phyloP scores from a whole-genome alignment of 306 rosid species.

The Purshia tridentata region DNA sequence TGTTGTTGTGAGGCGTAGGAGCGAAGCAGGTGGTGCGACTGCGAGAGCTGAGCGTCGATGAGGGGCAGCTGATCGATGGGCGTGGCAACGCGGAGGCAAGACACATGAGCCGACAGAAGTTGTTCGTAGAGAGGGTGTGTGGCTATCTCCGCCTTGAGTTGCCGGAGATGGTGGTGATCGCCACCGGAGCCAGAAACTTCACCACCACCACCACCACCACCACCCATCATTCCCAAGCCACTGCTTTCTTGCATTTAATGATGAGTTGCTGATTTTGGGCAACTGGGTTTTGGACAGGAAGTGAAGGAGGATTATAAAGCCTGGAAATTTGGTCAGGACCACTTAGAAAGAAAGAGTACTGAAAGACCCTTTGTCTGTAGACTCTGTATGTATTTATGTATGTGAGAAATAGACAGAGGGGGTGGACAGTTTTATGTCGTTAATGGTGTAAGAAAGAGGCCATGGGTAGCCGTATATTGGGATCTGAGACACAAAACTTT shows the following conservation, averaged over 20 bases:
- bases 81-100: conserved; percentile 91
- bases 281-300: conserved; percentile 3
- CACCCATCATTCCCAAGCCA: conserved; percentile 70
- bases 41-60: conserved; percentile 90
- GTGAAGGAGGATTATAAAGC: background rate
- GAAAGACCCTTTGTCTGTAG: no score
- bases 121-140: conserved; percentile 85
- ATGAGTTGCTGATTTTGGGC: background rate
- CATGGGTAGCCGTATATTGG: conserved; percentile 42
- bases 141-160: conserved; percentile 82
- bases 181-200: conserved; percentile 27
- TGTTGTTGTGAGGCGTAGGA: conserved; percentile 67
- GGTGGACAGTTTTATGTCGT: conserved; percentile 28
- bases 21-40: conserved; percentile 74
- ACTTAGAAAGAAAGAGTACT: background rate
- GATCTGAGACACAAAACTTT: conserved; percentile 77
- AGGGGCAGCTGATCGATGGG: conserved; percentile 92
- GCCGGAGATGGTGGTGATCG: conserved; percentile 33
- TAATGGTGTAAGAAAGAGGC: conserved; percentile 24
- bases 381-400: background rate
- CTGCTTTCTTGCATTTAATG: conserved; percentile 61
- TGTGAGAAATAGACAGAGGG: background rate
- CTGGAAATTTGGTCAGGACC: conserved; percentile 7
- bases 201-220: conserved; percentile 30
- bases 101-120: conserved; percentile 78